Percentiles rank a stretch among this genome's conserved stretches.
Conservation (phyloP, 257 asterid genomes). For the Fraxinus pennsylvanica region DNA sequence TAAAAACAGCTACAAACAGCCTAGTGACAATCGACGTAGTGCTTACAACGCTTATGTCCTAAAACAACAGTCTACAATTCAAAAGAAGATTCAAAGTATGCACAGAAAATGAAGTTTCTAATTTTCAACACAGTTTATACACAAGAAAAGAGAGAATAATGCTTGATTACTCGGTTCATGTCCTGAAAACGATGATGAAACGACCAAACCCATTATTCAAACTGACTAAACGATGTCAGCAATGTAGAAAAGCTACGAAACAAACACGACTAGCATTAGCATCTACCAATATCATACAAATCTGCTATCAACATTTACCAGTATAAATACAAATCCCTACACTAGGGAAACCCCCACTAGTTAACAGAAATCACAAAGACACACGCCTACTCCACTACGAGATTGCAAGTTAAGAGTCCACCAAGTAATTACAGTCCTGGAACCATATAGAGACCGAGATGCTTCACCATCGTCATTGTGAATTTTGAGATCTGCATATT, state of each 20-base stretch:
- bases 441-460: not conserved
- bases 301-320: slow-evolving; percentile 23
- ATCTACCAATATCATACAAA: slow-evolving; percentile 21
- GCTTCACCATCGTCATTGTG: slow-evolving; percentile 21
- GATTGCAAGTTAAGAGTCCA: slow-evolving; percentile 15
- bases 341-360: not conserved
- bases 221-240: slow-evolving; percentile 28
- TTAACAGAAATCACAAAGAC: not conserved
- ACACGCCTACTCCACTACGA: slow-evolving; percentile 12
- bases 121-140: slow-evolving; percentile 12
- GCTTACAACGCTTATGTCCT: not conserved
- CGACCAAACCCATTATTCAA: slow-evolving; percentile 12
- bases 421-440: slow-evolving; percentile 15
- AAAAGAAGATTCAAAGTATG: not conserved
- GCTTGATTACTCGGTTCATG: not conserved
- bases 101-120: not conserved
- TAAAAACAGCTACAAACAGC: too few species aligned
- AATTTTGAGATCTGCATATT: slow-evolving; percentile 34
- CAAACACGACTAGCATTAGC: slow-evolving; percentile 16
- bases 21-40: too few species aligned
- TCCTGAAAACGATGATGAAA: slow-evolving; percentile 5
- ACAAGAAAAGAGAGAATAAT: not conserved
- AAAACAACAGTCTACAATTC: not conserved
- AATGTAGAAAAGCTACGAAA: slow-evolving; percentile 22
- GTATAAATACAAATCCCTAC: slow-evolving; percentile 25